Base-by-base conservation (phyloP, 1,284 basidiomycete genomes). In the Boletus albobrunnescens region DNA sequence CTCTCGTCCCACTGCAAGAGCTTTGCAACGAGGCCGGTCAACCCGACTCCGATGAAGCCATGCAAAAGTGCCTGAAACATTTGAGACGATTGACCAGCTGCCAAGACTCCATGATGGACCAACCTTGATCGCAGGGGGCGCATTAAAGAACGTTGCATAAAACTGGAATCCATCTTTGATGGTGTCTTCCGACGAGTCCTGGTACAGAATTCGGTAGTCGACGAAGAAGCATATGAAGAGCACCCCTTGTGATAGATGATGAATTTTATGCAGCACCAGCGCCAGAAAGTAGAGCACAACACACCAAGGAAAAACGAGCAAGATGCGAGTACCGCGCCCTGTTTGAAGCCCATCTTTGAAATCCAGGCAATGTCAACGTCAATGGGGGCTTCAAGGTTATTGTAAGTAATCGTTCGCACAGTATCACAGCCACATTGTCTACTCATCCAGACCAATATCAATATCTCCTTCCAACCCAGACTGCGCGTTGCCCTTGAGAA, bases 91-190 rank as follows among this genome's bases (percentile, higher is more conserved):
- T 16, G 16, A 5, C 22, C 22, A 4, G 22, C n/a, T 11, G 3
- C 16, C 0, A 20, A 22, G 12, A 16, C 5, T 22, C 19, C 14
- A 17, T 2, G 23, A 31, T 30, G 19, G 37, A 65, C 75, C 43
- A 51, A 87, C 90, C 79, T 91, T 91, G 69, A 94, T 91, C 40
- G 88, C 91, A 26, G 84, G 83, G 3, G 92, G 92, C 1, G 92
- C 82, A 68, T 91, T 91, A 71, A 81, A 94, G 74, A 94, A 94
- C 36, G 88, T 91, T 45, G 80, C 79, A 64, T 95, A 95, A 70
- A 93, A 94, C 59, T 84, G 80, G 62, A 89, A 84, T 2, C 84
- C 91, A 64, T 93, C 88, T 46, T 77, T 71, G 43, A 87, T 64
- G 23, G 79, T 73, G 50, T 83, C 75, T 0, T 84, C 76, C 7